phyloP scores from a whole-genome alignment of 2,329 filamentous ascomycete species.

The Penicillium sp. region DNA sequence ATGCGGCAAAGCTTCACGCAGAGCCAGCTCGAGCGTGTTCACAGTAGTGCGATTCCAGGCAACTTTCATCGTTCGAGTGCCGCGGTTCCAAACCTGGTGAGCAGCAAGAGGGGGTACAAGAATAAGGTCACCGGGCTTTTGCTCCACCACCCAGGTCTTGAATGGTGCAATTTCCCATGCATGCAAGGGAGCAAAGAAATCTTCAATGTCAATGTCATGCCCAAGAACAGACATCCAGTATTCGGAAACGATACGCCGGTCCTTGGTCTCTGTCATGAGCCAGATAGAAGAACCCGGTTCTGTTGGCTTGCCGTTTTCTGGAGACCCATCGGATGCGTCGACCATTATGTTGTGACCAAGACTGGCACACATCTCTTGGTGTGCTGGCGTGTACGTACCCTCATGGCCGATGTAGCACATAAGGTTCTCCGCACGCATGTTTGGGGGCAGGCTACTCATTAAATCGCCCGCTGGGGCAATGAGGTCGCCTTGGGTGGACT shows the following conservation, averaged over 20 bases:
- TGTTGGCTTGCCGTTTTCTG: slow-evolving; percentile 67
- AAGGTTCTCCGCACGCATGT: slow-evolving; percentile 91
- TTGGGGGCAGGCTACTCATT: slow-evolving; percentile 84
- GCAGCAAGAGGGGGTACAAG: slow-evolving; percentile 89
- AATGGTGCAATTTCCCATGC: slow-evolving; percentile 96
- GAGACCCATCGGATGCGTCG: slow-evolving; percentile 68
- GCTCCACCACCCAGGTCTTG: slow-evolving; percentile 88
- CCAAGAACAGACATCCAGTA: slow-evolving; percentile 92
- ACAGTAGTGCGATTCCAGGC: slow-evolving; percentile 96
- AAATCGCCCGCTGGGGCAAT: slow-evolving; percentile 79
- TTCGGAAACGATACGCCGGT: slow-evolving; percentile 84
- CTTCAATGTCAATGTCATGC: slow-evolving; percentile 95
- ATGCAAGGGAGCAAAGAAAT: slow-evolving; percentile 92
- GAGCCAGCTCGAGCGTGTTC: slow-evolving; percentile 82
- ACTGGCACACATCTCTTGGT: slow-evolving; percentile 96
- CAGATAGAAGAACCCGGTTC: slow-evolving; percentile 87
- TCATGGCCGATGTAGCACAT: slow-evolving; percentile 99
- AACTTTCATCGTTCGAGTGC: slow-evolving; percentile 93
- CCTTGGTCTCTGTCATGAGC: slow-evolving; percentile 98
- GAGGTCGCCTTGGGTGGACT: slow-evolving; percentile 53
- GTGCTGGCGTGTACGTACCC: slow-evolving; percentile 91
- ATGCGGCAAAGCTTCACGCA: slow-evolving; percentile 83
- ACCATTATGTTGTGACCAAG: slow-evolving; percentile 99
- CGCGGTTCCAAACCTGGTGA: slow-evolving; percentile 97
- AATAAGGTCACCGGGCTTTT: slow-evolving; percentile 87